Base-by-base conservation (phyloP, 2,329 filamentous ascomycete genomes). In the Laburnicola sp. region DNA sequence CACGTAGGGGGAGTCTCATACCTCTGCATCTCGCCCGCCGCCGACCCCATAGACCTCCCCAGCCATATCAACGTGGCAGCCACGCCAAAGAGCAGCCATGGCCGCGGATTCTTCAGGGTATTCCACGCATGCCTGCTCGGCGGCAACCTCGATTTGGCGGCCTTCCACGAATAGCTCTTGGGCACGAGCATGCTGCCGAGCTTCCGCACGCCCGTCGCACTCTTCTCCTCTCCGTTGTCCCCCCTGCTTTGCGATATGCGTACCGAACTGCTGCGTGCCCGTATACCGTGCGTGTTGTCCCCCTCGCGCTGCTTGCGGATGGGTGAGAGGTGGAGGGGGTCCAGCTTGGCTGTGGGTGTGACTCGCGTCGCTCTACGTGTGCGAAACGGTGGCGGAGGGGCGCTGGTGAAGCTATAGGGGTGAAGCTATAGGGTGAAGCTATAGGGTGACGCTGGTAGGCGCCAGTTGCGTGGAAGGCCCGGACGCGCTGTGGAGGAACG, bases 141-240 rank as follows among this genome's bases (percentile, higher is more conserved):
- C 37, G 91, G 91, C 63, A 97, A 78, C 68, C 85, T 83, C 65
- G 88, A 82, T 77, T 85, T 89, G 62, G 92, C 88, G 60, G 89
- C 88, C 80, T 96, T 97, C 92, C 93, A 97, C 74, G 86, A 82
- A 72, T 90, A 89, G 73, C 88, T 89, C 76, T 96, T 96, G 59
- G 90, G 89, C 65, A 95, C 85, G 78, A 97, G 85, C 92, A 97
- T 97, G 45, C 42, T 65, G 58, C 35, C 31, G 50, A 64, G 50
- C 40, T 40, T 36, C 38, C 45, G 51, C 46, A 48, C 54, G 54
- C 54, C 59, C 31, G 51, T 53, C 51, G 56, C 50, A 42, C 50
- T 52, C 50, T 61, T 56, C 22, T 68, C 59, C 37, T 49, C 51
- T 27, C 64, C 65, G 27, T 63, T 61, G 26, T 48, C 51, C 23